phyloP scores from a whole-genome alignment of 495 filamentous ascomycete species.

The Hypomontagnella submonticulosa region DNA sequence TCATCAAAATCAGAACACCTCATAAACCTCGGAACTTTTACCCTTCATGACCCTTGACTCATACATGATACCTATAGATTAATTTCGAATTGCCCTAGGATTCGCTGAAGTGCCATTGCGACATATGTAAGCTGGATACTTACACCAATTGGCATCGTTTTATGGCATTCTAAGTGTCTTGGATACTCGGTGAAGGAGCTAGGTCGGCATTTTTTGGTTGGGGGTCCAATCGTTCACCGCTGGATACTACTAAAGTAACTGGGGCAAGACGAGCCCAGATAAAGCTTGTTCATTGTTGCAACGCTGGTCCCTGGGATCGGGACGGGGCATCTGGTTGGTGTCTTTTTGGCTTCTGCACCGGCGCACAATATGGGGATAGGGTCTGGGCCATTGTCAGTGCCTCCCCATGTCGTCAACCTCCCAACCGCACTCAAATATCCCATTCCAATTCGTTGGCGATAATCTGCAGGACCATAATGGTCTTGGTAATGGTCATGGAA shows the following conservation, averaged over 20 bases:
- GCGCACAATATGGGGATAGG: conserved; percentile 26
- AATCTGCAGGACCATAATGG: conserved; percentile 12
- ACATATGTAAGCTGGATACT: no score
- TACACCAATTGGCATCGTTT: no score
- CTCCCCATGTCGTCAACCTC: conserved; percentile 30
- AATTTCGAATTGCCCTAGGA: no score
- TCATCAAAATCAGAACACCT: conserved; percentile 17
- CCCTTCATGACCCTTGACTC: conserved; percentile 5
- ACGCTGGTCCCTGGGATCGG: conserved; percentile 9
- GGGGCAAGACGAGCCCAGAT: conserved; percentile 4
- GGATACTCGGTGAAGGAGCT: conserved; percentile 5
- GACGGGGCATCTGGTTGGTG: conserved; percentile 21
- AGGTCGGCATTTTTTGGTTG: neutral
- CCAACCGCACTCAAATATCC: conserved; percentile 12
- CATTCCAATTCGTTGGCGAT: conserved; percentile 14
- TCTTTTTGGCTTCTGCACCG: conserved; percentile 10
- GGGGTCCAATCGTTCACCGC: neutral
- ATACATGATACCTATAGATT: neutral
- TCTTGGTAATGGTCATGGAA: neutral
- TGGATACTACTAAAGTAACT: neutral
- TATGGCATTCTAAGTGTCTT: neutral
- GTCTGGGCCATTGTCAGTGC: conserved; percentile 19
- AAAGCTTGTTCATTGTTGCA: neutral
- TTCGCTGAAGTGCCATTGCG: no score
- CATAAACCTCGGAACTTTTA: neutral